These are phyloP conservation scores for Saitozyma podzolica DNA, from an alignment of 768 basidiomycete species.

Conservation along the genomic window DNA sequence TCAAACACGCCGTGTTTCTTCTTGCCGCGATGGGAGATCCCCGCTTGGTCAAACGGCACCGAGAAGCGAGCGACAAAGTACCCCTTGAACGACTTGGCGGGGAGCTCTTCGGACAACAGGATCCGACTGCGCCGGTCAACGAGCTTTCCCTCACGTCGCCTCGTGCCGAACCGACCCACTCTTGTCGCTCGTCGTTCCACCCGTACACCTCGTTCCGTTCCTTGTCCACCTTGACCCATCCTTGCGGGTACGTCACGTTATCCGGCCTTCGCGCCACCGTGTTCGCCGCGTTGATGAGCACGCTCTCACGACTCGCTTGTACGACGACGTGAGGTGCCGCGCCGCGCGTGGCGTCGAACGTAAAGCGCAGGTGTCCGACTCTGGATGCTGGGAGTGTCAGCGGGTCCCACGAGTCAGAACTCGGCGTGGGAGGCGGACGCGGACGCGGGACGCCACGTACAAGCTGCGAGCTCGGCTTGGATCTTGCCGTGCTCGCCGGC, in stretches of 20 bases:
- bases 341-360: slow-evolving; percentile 56
- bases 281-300: slow-evolving; percentile 58
- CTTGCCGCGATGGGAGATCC: slow-evolving; percentile 59
- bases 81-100: slow-evolving; percentile 52
- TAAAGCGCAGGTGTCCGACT: slow-evolving; percentile 72
- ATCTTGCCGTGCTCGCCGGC: slow-evolving; percentile 54
- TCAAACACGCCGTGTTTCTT: slow-evolving; percentile 43
- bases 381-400: slow-evolving; percentile 61
- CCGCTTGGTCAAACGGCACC: slow-evolving; percentile 56
- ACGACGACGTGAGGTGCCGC: slow-evolving; percentile 63
- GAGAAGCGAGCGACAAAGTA: slow-evolving; percentile 57
- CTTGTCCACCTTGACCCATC: slow-evolving; percentile 58
- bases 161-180: slow-evolving; percentile 63
- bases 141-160: slow-evolving; percentile 53
- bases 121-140: slow-evolving; percentile 24
- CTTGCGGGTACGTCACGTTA: slow-evolving; percentile 62
- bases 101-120: slow-evolving; percentile 32
- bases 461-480: slow-evolving; percentile 15
- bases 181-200: slow-evolving; percentile 68
- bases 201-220: slow-evolving; percentile 61
- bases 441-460: slow-evolving; percentile 32
- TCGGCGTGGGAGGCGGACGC: neutral
- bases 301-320: slow-evolving; percentile 66
- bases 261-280: slow-evolving; percentile 30
- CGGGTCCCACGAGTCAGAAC: neutral